These are phyloP conservation scores for Misopates orontium DNA, from an alignment of 257 asterid genomes.

Conservation along the genomic window DNA sequence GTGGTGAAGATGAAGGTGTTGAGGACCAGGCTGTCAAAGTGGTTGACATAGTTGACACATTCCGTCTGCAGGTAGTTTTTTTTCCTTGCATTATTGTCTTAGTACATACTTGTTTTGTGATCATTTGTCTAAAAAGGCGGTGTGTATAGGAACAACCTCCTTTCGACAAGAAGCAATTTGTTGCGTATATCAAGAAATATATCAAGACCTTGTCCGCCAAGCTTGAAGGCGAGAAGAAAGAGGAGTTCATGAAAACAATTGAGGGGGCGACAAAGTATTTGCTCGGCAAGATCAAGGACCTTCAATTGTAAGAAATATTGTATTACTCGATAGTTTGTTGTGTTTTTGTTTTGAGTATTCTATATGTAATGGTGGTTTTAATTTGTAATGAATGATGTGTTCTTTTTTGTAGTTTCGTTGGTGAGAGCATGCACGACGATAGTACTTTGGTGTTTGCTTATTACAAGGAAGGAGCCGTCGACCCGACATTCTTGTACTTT, in stretches of 20 bases:
- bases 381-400: background rate
- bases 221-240: conserved; percentile 60
- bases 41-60: conserved; percentile 86
- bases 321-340: no score
- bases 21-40: conserved; percentile 67
- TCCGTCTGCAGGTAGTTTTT: conserved; percentile 68
- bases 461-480: conserved; percentile 75
- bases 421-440: conserved; percentile 85
- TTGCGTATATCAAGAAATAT: conserved; percentile 61
- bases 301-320: conserved; percentile 75
- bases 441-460: conserved; percentile 69
- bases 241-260: conserved; percentile 64
- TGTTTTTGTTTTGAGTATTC: no score
- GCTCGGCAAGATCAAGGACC: conserved; percentile 63
- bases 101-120: no score
- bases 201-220: conserved; percentile 62
- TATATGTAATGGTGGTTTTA: no score
- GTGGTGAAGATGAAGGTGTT: conserved; percentile 77
- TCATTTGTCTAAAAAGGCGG: no score
- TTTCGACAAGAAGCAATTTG: conserved; percentile 74
- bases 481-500: conserved; percentile 81
- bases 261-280: conserved; percentile 78
- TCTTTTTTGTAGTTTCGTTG: conserved; percentile 58
- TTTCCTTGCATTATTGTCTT: background rate
- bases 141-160: conserved; percentile 78